Evolutionary conservation across 371 early-diverging fungal genomes (phyloP).

Genomic region (Chytridiales sp.): DNA sequence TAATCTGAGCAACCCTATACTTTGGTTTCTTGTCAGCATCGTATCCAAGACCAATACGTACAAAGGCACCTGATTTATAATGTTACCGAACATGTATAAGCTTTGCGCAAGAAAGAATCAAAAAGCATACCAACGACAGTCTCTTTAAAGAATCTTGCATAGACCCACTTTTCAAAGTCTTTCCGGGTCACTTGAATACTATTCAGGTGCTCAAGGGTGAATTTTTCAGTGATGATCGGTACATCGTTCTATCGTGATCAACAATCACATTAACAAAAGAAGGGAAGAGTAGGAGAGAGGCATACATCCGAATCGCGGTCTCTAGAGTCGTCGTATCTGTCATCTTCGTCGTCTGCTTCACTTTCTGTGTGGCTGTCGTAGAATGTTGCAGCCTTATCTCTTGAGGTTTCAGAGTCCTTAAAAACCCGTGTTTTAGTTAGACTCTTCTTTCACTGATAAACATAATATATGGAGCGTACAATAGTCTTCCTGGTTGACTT

Average conservation of each 20-base stretch:
- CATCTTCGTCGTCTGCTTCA: background rate
- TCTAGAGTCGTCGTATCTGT: background rate
- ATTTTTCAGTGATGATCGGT: background rate
- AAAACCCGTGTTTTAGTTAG: background rate
- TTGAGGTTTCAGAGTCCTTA: too few species aligned
- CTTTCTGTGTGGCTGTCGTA: constrained; percentile 6
- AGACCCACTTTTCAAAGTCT: constrained; percentile 25
- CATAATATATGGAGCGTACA: background rate
- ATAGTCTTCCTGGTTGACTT: constrained; percentile 17
- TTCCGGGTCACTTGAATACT: constrained; percentile 10
- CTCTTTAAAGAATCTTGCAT: constrained; percentile 18
- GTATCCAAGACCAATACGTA: constrained; percentile 22
- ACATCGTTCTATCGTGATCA: background rate
- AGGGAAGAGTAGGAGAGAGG: background rate
- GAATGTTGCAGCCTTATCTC: background rate
- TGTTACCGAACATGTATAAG: background rate
- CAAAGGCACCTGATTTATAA: constrained; percentile 14
- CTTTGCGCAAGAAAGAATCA: background rate
- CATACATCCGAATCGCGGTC: background rate
- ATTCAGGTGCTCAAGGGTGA: background rate
- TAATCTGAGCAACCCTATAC: constrained; percentile 19
- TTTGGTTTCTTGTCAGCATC: constrained; percentile 17
- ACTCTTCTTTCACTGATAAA: too few species aligned
- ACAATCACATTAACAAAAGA: constrained; percentile 2
- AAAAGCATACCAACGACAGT: constrained; percentile 18